A percentile compares a stretch with the other conserved stretches of the same genome.
Conservation (phyloP, 805 yeast species). For the Wickerhamomyces ciferrii region DNA sequence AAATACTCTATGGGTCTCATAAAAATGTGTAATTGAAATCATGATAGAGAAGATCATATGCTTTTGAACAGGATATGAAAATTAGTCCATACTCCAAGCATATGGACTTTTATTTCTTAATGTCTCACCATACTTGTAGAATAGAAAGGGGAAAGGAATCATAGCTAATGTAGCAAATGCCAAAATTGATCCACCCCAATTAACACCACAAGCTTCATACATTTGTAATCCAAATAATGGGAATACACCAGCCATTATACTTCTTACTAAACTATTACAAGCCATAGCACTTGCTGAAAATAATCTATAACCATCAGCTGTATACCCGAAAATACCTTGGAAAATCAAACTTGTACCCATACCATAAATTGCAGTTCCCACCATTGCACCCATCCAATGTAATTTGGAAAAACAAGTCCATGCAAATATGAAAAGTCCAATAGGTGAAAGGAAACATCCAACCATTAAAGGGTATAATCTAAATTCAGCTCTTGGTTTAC, state of each 20-base stretch:
- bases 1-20: too few species aligned
- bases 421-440: conserved; percentile 68
- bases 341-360: conserved; percentile 63
- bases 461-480: conserved; percentile 54
- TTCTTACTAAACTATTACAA: conserved; percentile 46
- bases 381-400: conserved; percentile 70
- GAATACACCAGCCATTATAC: conserved; percentile 49
- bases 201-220: conserved; percentile 48
- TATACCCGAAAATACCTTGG: conserved; percentile 61
- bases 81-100: conserved; percentile 30
- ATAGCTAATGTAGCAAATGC: conserved; percentile 44
- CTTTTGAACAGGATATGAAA: too few species aligned
- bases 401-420: conserved; percentile 60
- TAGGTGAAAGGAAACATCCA: conserved; percentile 62
- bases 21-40: too few species aligned
- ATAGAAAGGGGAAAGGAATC: conserved; percentile 51
- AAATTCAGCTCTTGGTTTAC: conserved; percentile 51
- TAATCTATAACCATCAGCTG: conserved; percentile 54
- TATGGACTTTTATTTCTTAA: conserved; percentile 41
- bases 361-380: conserved; percentile 73
- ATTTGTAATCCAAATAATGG: conserved; percentile 55
- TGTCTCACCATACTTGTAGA: conserved; percentile 41
- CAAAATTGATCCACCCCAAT: conserved; percentile 53
- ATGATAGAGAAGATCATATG: too few species aligned
- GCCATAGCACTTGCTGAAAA: conserved; percentile 50